Percentiles rank a stretch among this genome's conserved stretches.
Conservation (phyloP, 179 eudicot genomes). For the Carnegiea gigantea region DNA sequence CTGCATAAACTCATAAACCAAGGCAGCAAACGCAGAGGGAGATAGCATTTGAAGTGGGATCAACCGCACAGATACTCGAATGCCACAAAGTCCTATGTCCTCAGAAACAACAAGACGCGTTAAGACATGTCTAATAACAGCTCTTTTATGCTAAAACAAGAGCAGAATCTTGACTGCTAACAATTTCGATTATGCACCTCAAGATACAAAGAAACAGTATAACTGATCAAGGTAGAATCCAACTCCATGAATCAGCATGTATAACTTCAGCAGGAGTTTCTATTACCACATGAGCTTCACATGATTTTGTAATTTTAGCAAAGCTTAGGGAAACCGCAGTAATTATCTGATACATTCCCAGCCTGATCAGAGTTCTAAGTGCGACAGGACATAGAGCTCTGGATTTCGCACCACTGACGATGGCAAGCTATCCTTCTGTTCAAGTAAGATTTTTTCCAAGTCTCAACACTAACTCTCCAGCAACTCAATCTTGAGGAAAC, state of each 20-base stretch:
- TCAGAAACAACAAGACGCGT: background rate
- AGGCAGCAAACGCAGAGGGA: background rate
- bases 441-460: background rate
- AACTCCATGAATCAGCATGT: background rate
- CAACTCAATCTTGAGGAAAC: background rate
- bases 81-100: background rate
- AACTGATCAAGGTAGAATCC: background rate
- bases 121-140: background rate
- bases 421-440: background rate
- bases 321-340: background rate
- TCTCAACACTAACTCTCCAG: background rate
- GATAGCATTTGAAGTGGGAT: background rate
- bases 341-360: background rate
- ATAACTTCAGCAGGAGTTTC: background rate
- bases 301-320: background rate
- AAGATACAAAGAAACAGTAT: background rate
- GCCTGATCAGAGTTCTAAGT: background rate
- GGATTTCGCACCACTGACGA: background rate
- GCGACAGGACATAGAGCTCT: conserved; percentile 14
- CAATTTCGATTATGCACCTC: background rate
- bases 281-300: conserved; percentile 1
- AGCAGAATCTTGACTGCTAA: background rate
- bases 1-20: background rate
- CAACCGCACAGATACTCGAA: background rate
- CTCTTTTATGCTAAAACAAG: background rate